phyloP scores from a whole-genome alignment of 805 yeast species.

The Candida khao-thaluensis region DNA sequence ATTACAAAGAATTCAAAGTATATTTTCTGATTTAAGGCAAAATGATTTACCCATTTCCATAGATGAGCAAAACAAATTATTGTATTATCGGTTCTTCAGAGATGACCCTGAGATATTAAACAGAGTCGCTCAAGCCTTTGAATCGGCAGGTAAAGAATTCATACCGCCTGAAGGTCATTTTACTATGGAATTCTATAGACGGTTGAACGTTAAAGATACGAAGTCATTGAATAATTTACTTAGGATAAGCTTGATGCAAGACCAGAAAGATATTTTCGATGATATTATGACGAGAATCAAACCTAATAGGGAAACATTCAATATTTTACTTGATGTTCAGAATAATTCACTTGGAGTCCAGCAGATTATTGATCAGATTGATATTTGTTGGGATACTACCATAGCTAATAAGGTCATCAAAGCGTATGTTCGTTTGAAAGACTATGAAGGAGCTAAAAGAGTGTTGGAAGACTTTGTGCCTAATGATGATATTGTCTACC shows the following conservation, averaged over 20 bases:
- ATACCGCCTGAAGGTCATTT: conserved; percentile 14
- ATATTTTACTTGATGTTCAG: background rate
- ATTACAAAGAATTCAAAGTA: conserved; percentile 20
- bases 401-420: conserved; percentile 11
- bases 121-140: conserved; percentile 10
- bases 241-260: conserved; percentile 25
- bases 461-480: background rate
- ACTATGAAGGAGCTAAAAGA: conserved; percentile 3
- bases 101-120: conserved; percentile 26
- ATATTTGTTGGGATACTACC: conserved; percentile 12
- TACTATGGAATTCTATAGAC: conserved; percentile 20
- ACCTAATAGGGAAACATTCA: conserved; percentile 13
- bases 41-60: conserved; percentile 27
- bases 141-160: background rate
- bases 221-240: conserved; percentile 13
- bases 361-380: background rate
- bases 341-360: background rate
- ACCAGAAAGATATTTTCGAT: conserved; percentile 19
- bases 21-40: conserved; percentile 28
- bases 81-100: conserved; percentile 30
- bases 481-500: conserved; percentile 7
- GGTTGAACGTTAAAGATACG: conserved; percentile 14
- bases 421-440: conserved; percentile 10
- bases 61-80: conserved; percentile 28
- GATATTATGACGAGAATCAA: conserved; percentile 18